These are phyloP conservation scores for Chalciporus piperatus DNA, from an alignment of 768 basidiomycete species.

Conservation along the genomic window DNA sequence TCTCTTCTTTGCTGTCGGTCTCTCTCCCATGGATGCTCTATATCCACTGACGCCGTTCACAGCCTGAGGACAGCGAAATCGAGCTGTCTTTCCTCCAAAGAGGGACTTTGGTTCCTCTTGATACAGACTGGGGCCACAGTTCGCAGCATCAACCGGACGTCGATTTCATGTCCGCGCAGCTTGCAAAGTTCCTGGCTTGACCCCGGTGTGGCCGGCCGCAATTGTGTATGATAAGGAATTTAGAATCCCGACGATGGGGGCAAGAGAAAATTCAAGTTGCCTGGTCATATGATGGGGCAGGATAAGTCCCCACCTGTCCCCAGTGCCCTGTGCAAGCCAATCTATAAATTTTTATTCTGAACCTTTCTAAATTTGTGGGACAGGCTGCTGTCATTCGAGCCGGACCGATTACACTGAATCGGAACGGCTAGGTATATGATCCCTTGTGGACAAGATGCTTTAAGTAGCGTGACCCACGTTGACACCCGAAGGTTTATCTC, in stretches of 20 bases:
- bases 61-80: slow-evolving; percentile 53
- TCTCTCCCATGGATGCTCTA: not conserved
- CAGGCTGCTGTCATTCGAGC: not conserved
- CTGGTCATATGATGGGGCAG: not conserved
- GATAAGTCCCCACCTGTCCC: no score
- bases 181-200: slow-evolving; percentile 15
- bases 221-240: not conserved
- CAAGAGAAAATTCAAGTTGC: not conserved
- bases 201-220: not conserved
- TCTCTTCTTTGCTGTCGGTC: slow-evolving; percentile 49
- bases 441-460: not conserved
- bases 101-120: slow-evolving; percentile 41
- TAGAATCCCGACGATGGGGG: not conserved
- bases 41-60: not conserved
- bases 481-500: not conserved
- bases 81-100: slow-evolving; percentile 42
- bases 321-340: not conserved
- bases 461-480: not conserved
- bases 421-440: not conserved
- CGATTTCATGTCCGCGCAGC: slow-evolving; percentile 8
- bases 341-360: not conserved
- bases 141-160: slow-evolving; percentile 6
- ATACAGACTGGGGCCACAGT: slow-evolving; percentile 31
- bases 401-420: not conserved
- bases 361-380: not conserved